Conservation (phyloP, 1,284 basidiomycete genomes). For the Microbotryomycetes sp. region DNA sequence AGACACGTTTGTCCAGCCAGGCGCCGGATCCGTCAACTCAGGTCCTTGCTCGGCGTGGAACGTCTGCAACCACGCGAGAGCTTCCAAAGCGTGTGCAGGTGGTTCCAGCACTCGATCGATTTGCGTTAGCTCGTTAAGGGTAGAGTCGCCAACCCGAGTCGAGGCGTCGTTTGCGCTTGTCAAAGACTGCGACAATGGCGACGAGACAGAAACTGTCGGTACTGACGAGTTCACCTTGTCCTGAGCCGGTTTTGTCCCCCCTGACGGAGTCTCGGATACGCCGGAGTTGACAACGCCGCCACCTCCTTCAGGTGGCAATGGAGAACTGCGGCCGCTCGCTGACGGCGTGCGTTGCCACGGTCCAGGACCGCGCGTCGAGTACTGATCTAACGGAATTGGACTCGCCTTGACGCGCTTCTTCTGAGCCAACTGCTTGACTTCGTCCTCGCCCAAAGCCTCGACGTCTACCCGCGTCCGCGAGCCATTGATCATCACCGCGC, state of each 20-base stretch:
- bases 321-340: neutral
- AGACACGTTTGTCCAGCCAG: conserved; percentile 72
- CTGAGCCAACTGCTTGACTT: conserved; percentile 72
- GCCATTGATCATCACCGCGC: conserved; percentile 83
- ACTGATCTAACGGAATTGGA: conserved; percentile 81
- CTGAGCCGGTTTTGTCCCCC: neutral
- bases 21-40: conserved; percentile 44
- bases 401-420: conserved; percentile 79
- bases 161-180: neutral
- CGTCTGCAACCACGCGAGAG: conserved; percentile 67
- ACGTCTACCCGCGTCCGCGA: conserved; percentile 76
- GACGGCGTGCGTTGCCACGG: neutral
- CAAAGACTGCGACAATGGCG: neutral
- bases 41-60: conserved; percentile 56
- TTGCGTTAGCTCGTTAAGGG: neutral
- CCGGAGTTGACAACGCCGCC: neutral
- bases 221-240: neutral
- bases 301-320: neutral
- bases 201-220: neutral
- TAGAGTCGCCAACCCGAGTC: too few relatives aligned
- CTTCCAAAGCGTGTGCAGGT: conserved; percentile 70
- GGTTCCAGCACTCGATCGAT: conserved; percentile 40
- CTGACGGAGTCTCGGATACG: neutral
- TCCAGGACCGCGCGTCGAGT: conserved; percentile 23
- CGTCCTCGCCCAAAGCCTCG: conserved; percentile 81